Evolutionary conservation across 1,139 yeast species (phyloP).

Genomic region (Lodderomyces parapsilosis): DNA sequence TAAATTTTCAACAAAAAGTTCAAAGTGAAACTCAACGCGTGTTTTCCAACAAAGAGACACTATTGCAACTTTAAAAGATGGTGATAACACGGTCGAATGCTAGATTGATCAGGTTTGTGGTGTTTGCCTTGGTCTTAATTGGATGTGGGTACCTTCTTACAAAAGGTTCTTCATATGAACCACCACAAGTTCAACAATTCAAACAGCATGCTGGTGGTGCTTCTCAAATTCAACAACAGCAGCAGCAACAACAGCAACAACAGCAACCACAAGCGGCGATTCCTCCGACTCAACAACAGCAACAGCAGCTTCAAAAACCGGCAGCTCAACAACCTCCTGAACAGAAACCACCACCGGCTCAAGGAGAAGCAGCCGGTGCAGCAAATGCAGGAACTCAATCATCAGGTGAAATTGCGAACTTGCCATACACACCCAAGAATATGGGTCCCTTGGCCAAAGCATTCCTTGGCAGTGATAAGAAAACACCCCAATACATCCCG

Average conservation of each 20-base stretch:
- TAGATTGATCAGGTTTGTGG: slow-evolving; percentile 58
- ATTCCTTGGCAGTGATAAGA: slow-evolving; percentile 12
- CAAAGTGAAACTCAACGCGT: neutral
- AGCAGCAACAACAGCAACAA: slow-evolving; percentile 12
- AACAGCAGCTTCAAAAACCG: neutral
- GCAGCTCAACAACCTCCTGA: neutral
- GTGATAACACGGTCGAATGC: slow-evolving; percentile 57
- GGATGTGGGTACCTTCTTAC: slow-evolving; percentile 61
- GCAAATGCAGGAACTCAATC: slow-evolving; percentile 10
- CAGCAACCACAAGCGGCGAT: neutral
- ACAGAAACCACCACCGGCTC: neutral
- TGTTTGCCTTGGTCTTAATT: slow-evolving; percentile 56
- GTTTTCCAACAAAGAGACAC: neutral
- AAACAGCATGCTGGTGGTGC: neutral
- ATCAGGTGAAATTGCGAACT: neutral
- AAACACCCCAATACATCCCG: slow-evolving; percentile 12
- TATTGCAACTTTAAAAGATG: slow-evolving; percentile 18
- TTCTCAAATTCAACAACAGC: slow-evolving; percentile 9
- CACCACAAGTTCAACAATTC: slow-evolving; percentile 15
- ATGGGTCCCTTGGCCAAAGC: slow-evolving; percentile 10
- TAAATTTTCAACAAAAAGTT: no score
- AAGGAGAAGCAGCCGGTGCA: slow-evolving; percentile 5
- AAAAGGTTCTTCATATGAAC: slow-evolving; percentile 52
- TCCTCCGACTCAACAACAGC: neutral
- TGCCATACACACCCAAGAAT: slow-evolving; percentile 8